These are phyloP conservation scores for Syncephalastrum sp. DNA, from an alignment of 371 early-diverging fungal species.

Conservation along the genomic window DNA sequence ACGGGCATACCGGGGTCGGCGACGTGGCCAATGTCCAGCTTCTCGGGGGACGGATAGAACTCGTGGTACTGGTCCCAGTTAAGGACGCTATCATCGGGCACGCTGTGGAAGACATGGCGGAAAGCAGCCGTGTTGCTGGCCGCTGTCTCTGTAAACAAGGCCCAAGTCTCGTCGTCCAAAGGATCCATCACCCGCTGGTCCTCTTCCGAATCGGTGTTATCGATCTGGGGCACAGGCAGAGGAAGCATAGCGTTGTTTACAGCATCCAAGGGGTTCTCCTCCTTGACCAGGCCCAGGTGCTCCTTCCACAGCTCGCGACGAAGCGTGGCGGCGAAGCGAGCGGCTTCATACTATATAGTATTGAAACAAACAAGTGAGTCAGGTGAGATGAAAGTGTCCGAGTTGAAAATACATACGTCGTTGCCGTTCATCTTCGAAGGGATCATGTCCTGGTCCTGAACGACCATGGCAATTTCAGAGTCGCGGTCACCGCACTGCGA, in stretches of 20 bases:
- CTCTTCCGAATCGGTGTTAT: slow-evolving; percentile 32
- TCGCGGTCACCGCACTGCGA: slow-evolving; percentile 90
- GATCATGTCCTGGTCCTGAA: slow-evolving; percentile 75
- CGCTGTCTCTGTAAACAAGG: slow-evolving; percentile 57
- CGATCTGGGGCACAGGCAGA: slow-evolving; percentile 43
- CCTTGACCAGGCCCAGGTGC: slow-evolving; percentile 74
- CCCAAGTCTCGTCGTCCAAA: slow-evolving; percentile 51
- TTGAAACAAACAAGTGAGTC: background rate
- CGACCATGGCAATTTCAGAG: slow-evolving; percentile 84
- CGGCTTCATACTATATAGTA: slow-evolving; percentile 49
- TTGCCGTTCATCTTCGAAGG: slow-evolving; percentile 74
- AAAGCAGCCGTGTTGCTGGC: slow-evolving; percentile 60
- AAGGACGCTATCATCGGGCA: slow-evolving; percentile 73
- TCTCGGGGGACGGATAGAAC: slow-evolving; percentile 54
- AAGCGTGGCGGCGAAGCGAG: slow-evolving; percentile 69
- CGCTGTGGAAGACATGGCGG: slow-evolving; percentile 73
- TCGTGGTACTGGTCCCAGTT: slow-evolving; percentile 68
- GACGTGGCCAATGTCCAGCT: slow-evolving; percentile 44
- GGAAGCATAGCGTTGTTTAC: slow-evolving; percentile 53
- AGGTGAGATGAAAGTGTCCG: background rate
- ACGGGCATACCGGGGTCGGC: slow-evolving; percentile 44
- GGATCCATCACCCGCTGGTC: slow-evolving; percentile 61
- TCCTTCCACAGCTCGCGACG: slow-evolving; percentile 84
- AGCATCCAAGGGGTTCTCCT: slow-evolving; percentile 36
- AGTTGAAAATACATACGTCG: slow-evolving; percentile 37